These are phyloP conservation scores for Phytophthora fragariaefolia DNA, from an alignment of 352 stramenopile genomes.

Conservation along the genomic window DNA sequence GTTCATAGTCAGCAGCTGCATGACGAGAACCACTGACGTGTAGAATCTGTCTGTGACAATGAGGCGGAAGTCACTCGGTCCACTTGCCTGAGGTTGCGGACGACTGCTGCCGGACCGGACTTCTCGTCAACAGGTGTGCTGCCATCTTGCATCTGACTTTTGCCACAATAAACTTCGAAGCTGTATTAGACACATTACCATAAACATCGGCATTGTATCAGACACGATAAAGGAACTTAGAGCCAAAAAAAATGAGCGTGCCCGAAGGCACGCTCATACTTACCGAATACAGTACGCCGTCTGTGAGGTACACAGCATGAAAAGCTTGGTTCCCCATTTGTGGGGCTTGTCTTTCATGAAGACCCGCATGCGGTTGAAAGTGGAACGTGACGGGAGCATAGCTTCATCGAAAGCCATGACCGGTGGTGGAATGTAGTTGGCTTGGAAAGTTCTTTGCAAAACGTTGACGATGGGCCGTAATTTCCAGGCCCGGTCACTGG, in stretches of 20 bases:
- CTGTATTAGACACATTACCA: neutral
- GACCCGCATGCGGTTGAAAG: conserved; percentile 20
- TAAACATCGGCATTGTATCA: neutral
- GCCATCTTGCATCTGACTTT: neutral
- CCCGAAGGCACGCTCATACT: neutral
- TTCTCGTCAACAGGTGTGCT: neutral
- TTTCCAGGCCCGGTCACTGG: conserved; percentile 11
- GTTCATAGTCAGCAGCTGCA: conserved; percentile 11
- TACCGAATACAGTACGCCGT: conserved; percentile 21
- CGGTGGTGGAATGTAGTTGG: conserved; percentile 4
- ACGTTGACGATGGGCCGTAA: neutral
- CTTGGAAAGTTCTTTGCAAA: conserved; percentile 1
- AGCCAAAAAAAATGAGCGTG: conserved; percentile 4
- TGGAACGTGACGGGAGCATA: conserved; percentile 10
- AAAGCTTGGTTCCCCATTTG: conserved; percentile 21
- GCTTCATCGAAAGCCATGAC: conserved; percentile 15
- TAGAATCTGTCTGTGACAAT: too few species aligned
- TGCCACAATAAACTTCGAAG: neutral
- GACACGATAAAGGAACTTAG: conserved; percentile 6
- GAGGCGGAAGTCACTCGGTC: too few species aligned
- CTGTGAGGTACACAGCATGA: conserved; percentile 13
- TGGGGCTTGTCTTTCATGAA: too few species aligned
- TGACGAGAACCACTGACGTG: too few species aligned
- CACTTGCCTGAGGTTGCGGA: too few species aligned
- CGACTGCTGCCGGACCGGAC: neutral